These are phyloP conservation scores for Didymella lethalis DNA, from an alignment of 2,329 filamentous ascomycete species.

Conservation along the genomic window DNA sequence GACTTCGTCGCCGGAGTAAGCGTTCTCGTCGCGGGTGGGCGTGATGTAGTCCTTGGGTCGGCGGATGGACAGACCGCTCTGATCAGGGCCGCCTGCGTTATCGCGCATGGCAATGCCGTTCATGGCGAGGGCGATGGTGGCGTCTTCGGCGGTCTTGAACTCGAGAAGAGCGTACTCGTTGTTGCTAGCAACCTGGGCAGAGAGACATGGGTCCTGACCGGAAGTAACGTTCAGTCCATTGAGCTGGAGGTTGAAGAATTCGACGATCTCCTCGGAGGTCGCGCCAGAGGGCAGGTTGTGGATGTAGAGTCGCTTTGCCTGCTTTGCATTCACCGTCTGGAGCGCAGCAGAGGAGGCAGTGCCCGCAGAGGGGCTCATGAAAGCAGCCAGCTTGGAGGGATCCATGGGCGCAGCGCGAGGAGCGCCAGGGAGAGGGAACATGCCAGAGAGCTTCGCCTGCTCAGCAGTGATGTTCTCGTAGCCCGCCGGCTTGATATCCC, in stretches of 20 bases:
- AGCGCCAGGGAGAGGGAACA: constrained; percentile 97
- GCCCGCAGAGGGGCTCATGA: constrained; percentile 88
- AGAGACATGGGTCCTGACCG: constrained; percentile 81
- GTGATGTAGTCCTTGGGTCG: constrained; percentile 98
- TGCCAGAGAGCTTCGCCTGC: constrained; percentile 96
- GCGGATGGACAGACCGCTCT: constrained; percentile 73
- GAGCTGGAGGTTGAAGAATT: constrained; percentile 95
- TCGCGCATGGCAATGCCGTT: constrained; percentile 87
- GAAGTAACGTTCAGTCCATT: constrained; percentile 95
- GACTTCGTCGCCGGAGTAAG: constrained; percentile 78
- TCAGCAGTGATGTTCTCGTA: constrained; percentile 99
- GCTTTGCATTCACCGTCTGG: constrained; percentile 90
- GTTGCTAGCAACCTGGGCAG: constrained; percentile 82
- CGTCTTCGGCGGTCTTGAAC: constrained; percentile 85
- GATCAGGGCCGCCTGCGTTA: constrained; percentile 60
- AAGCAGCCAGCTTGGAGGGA: constrained; percentile 88
- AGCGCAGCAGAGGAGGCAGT: constrained; percentile 77
- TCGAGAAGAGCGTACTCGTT: constrained; percentile 84
- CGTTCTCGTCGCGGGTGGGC: constrained; percentile 69
- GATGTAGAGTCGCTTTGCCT: constrained; percentile 89
- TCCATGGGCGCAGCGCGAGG: constrained; percentile 96
- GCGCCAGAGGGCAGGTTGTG: constrained; percentile 78
- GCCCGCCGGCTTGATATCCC: constrained; percentile 98
- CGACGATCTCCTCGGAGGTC: constrained; percentile 77
- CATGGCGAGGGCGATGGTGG: constrained; percentile 88